Conservation (phyloP, 176 grass and related monocot genomes). For the Sorghum bicolor region Sorghum_bicolor_NCBIv3 NC_012872.2:16881001-16881500, state of each 20-base stretch:
- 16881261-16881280: conserved; percentile 80
- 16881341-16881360: conserved; percentile 72
- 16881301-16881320: conserved; percentile 90
- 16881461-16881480: conserved; percentile 78
- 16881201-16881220: conserved; percentile 69
- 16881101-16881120: conserved; percentile 47
- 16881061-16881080: conserved; percentile 75
- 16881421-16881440: conserved; percentile 87
- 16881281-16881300: conserved; percentile 83
- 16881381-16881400: conserved; percentile 91
- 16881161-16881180: conserved; percentile 62
- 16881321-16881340: conserved; percentile 89
- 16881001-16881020: conserved; percentile 64
- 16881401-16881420: conserved; percentile 88
- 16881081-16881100: conserved; percentile 64
- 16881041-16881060: conserved; percentile 73
- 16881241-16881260: conserved; percentile 74
- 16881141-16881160: conserved; percentile 82
- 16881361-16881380: conserved; percentile 80
- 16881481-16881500: conserved; percentile 70
- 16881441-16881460: conserved; percentile 91
- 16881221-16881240: conserved; percentile 68
- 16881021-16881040: conserved; percentile 69
- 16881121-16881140: conserved; percentile 69
- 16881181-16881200: conserved; percentile 56